These are phyloP conservation scores for Pascua sp. DNA, from an alignment of 1,284 basidiomycete genomes.

Conservation along the genomic window DNA sequence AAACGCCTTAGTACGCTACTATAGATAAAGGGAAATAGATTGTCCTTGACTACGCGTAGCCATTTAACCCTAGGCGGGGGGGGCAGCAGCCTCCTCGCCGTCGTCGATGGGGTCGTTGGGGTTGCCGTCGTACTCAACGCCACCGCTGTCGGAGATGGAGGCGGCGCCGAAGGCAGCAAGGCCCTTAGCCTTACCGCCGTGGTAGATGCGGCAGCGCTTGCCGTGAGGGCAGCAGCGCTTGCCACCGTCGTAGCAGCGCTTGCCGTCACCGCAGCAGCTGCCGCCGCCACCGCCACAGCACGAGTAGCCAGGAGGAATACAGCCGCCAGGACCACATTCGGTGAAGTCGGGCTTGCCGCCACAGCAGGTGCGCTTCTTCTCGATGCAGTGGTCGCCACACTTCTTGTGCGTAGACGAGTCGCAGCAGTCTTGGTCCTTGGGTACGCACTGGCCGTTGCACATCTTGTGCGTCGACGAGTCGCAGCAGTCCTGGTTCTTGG, in stretches of 20 bases:
- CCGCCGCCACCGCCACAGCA: neutral
- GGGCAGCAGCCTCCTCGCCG: neutral
- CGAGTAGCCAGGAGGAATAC: neutral
- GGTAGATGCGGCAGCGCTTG: neutral
- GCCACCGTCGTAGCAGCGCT: neutral
- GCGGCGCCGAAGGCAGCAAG: neutral
- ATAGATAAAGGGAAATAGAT: no score
- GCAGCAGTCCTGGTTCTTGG: neutral
- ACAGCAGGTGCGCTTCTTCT: neutral
- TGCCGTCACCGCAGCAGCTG: neutral
- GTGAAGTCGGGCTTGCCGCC: neutral
- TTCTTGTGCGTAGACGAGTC: neutral
- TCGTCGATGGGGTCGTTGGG: neutral
- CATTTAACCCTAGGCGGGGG: neutral
- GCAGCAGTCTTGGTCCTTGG: neutral
- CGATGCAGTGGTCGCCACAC: neutral
- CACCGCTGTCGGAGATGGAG: neutral
- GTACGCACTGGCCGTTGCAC: neutral
- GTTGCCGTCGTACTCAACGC: neutral
- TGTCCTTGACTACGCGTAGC: no score
- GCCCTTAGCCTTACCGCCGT: neutral
- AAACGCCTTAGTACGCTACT: no score
- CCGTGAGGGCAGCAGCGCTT: neutral
- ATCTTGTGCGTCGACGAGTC: neutral
- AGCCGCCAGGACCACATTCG: neutral